Evolutionary conservation across 139 green algal species (phyloP).

Genomic region (Coelastrella sp.): DNA sequence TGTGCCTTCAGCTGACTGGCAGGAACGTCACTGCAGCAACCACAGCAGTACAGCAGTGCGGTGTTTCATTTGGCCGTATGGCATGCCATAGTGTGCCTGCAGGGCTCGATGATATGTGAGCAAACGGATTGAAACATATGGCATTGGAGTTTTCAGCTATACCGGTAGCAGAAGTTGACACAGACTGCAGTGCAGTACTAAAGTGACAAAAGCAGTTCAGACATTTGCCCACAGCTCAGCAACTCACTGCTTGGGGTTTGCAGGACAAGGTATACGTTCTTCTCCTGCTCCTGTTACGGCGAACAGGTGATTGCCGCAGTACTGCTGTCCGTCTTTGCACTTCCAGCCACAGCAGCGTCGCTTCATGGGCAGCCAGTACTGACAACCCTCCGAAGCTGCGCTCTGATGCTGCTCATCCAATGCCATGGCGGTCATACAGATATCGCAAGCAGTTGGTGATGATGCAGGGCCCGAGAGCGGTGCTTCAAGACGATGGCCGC

Average conservation of each 20-base stretch:
- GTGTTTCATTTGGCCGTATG: background rate
- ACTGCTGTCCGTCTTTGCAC: conserved; percentile 14
- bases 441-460: no score
- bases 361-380: conserved; percentile 26
- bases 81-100: no score
- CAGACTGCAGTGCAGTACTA: no score
- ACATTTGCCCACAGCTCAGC: background rate
- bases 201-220: no score
- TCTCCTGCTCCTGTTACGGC: background rate
- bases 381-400: background rate
- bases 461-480: no score
- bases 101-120: no score
- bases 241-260: conserved; percentile 36
- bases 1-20: background rate
- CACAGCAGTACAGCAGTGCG: background rate
- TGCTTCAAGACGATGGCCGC: no score
- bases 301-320: conserved; percentile 36
- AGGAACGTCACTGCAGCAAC: conserved; percentile 34
- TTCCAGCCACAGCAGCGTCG: background rate
- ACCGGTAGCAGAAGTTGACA: no score
- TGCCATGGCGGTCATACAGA: no score
- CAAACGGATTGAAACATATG: no score
- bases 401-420: no score
- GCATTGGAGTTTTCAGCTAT: no score
- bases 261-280: conserved; percentile 12